Evolutionary conservation across 2,329 filamentous ascomycete genomes (phyloP), one percentile per base, ranked within the genome.

Genomic region (Niveomyces coronatus): DNA sequence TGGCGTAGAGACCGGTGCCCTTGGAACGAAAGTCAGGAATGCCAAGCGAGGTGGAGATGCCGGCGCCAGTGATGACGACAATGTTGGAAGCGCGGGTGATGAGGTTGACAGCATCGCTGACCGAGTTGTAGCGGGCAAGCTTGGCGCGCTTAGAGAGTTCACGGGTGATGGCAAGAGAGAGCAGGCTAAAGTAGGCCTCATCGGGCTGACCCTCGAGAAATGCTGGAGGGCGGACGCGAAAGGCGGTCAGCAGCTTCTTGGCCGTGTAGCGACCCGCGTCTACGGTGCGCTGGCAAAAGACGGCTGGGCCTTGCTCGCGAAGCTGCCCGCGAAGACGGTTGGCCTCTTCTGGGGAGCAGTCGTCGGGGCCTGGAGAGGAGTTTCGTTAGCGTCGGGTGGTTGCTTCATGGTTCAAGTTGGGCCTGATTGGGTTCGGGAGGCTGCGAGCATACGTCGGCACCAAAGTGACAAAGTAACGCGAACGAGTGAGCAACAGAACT

Each of bases 1-100:
- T 82, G 31, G 86, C 81, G 62, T 96, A 96, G 40, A 96, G 80
- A 35, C 89, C 89, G 1, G 81, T 94, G 52, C 85, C 83, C 58
- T 91, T 91, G 37, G 88, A 95, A 47, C 91, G 81, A 55, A 98
- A 98, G 58, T 98, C 91, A 4, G 91, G 91, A 43, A 98, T 96
- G 44, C 91, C 91, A 15, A 98, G 76, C 36, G 86, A 94, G 1
- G 91, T 98, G 18, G 88, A 95, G 49, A 98, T 96, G 48, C 91
- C 91, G 14, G 91, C 91, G 36, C 91, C 91, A 1, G 91, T 96
- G 48, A 98, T 75, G 47, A 96, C 83, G 52, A 98, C 76, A 57
- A 98, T 88, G 58, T 94, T 94, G 48, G 75, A 75, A 41, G 80
- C 77, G 42, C 74, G 72, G 49, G 76, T 69, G 30, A 98, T 71